Evolutionary conservation across 1,139 yeast species (phyloP).

Genomic region (Debaryomyces sp.): DNA sequence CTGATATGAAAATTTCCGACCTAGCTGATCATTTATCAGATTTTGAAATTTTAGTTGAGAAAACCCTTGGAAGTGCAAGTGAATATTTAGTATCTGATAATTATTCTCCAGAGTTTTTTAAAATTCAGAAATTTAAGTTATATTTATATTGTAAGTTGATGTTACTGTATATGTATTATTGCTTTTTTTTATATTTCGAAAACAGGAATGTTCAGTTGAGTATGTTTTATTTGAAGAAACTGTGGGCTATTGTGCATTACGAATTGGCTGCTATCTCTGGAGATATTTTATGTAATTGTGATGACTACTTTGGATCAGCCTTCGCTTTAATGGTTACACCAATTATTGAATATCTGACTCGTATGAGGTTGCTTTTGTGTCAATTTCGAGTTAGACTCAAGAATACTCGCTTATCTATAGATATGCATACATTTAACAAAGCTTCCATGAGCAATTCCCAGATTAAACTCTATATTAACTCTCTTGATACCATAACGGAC

Average conservation of each 20-base stretch:
- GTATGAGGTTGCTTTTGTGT: constrained; percentile 4
- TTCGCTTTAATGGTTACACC: constrained; percentile 14
- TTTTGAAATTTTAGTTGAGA: background rate
- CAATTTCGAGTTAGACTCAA: background rate
- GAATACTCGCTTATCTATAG: background rate
- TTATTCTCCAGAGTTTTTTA: constrained; percentile 1
- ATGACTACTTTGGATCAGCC: constrained; percentile 13
- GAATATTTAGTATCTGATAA: background rate
- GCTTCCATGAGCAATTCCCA: background rate
- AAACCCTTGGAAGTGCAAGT: background rate
- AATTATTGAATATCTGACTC: constrained; percentile 15
- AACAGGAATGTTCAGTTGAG: constrained; percentile 17
- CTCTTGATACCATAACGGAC: background rate
- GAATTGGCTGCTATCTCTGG: constrained; percentile 1
- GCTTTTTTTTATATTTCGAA: constrained; percentile 20
- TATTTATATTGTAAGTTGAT: constrained; percentile 16
- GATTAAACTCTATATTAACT: background rate
- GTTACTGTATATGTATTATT: constrained; percentile 19
- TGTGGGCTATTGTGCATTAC: constrained; percentile 4
- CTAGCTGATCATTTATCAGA: background rate
- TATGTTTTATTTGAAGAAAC: constrained; percentile 21
- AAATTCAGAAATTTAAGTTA: constrained; percentile 9
- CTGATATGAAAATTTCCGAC: constrained; percentile 3
- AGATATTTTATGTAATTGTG: constrained; percentile 8
- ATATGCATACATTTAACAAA: background rate